Conservation (phyloP, 148 eudicot genomes). For the Linanthus parryae region DNA sequence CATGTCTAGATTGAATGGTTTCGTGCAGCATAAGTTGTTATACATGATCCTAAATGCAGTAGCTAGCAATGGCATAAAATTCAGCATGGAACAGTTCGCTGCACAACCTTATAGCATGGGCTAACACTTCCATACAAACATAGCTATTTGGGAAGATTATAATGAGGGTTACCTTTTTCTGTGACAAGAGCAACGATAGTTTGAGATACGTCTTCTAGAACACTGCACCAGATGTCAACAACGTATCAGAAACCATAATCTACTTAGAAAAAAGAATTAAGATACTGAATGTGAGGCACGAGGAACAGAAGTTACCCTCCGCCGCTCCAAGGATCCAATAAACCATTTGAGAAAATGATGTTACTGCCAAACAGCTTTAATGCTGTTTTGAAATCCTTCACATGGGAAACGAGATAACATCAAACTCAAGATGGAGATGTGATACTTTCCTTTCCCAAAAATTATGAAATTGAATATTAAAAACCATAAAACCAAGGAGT, state of each 20-base stretch:
- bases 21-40: no score
- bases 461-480: background rate
- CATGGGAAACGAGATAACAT: slow-evolving; percentile 8
- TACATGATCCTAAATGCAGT: no score
- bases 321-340: slow-evolving; percentile 95
- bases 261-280: no score
- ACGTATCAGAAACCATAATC: no score
- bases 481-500: background rate
- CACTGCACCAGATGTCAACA: slow-evolving; percentile 42
- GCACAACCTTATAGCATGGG: no score
- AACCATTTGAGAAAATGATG: slow-evolving; percentile 76
- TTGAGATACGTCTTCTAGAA: slow-evolving; percentile 69
- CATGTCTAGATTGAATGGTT: no score
- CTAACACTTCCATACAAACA: no score
- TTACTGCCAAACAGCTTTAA: slow-evolving; percentile 66
- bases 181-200: slow-evolving; percentile 70
- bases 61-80: no score
- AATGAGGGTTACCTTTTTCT: slow-evolving; percentile 74
- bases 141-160: no score
- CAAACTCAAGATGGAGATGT: background rate
- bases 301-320: slow-evolving; percentile 46
- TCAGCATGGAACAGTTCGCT: no score
- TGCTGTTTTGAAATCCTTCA: slow-evolving; percentile 58
- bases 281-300: background rate
- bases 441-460: no score